phyloP scores from a whole-genome alignment of 129 eudicot species.

The Heracleum sosnowskyi region DNA sequence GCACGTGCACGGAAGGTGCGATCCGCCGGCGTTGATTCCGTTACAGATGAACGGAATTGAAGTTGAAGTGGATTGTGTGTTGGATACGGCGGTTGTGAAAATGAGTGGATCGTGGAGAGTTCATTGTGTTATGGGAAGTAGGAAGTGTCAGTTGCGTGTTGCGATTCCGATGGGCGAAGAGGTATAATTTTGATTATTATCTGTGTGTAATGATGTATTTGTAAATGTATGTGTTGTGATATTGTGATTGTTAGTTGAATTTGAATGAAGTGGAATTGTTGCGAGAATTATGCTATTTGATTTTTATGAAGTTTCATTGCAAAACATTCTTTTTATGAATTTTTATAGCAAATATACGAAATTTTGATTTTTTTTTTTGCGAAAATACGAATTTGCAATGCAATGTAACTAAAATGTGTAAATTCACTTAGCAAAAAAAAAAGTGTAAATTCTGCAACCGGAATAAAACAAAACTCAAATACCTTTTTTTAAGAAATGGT shows the following conservation, averaged over 20 bases:
- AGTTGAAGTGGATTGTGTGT: constrained; percentile 53
- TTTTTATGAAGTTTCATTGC: no score
- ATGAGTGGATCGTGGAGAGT: constrained; percentile 72
- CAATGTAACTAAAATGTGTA: no score
- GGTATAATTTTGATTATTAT: constrained; percentile 24
- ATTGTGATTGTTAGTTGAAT: not conserved
- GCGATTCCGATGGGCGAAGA: constrained; percentile 96
- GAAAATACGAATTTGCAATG: no score
- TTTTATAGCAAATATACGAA: not conserved
- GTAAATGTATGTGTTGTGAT: not conserved
- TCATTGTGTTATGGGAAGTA: constrained; percentile 82
- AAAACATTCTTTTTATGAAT: no score
- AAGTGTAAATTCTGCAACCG: not conserved
- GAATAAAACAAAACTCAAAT: no score
- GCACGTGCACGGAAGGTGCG: constrained; percentile 73
- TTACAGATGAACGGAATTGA: constrained; percentile 69
- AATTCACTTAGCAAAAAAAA: no score
- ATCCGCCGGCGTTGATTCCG: constrained; percentile 87
- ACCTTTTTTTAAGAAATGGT: not conserved
- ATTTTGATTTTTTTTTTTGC: not conserved
- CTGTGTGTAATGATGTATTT: not conserved
- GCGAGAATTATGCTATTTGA: not conserved
- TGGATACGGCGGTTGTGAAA: constrained; percentile 64
- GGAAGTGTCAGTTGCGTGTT: constrained; percentile 53
- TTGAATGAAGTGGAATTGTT: not conserved